Base-by-base conservation (phyloP, 2,329 filamentous ascomycete species). In the Cercospora sojina region DNA sequence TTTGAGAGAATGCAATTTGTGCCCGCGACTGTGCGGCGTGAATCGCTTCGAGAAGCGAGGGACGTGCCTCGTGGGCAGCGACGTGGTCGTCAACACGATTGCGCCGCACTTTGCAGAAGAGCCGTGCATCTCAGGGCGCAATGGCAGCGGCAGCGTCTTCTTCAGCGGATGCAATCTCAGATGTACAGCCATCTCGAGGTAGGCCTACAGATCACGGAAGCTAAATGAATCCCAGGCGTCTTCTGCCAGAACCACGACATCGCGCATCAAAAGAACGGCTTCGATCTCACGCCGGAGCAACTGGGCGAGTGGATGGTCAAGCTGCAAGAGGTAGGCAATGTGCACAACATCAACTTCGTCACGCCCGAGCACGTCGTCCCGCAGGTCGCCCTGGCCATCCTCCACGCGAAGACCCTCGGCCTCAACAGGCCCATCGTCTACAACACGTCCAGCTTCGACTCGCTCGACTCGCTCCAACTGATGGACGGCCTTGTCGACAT, bases 321-420 rank as follows among this genome's bases (percentile, higher is more conserved):
- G 79, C 81, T 96, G 51, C 91, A 95, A 76, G 84, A 91, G 29
- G 85, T 91, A 2, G 64, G 91, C n/a, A 81, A 84, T 8, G 90
- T 92, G n/a, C 91, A 96, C 80, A 95, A 95, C 76, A 93, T 96
- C 83, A 95, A 96, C 77, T 86, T 94, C 23, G 86, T 96, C 65
- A 96, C 91, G 0, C 91, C 92, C 0, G 92, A 96, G 76, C 92
- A 96, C 77, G 90, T 96, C 18, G 91, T 93, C 3, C 91, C 92
- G 0, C 92, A 95, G 76, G 90, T 95, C 9, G 91, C 87, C 0
- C 81, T 95, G 32, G 89, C 88, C 13, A 91, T 95, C 71, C 81
- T 96, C 25, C 85, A 90, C 68, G 91, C 91, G 0, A 84, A 86
- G 56, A 87, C 91, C 27, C 81, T 89, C 38, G 91, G 91, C 0